A percentile compares a stretch with the other conserved stretches of the same genome.
These are phyloP conservation scores for Hypomontagnella submonticulosa DNA, from an alignment of 495 filamentous ascomycete species.

Conservation along the genomic window DNA sequence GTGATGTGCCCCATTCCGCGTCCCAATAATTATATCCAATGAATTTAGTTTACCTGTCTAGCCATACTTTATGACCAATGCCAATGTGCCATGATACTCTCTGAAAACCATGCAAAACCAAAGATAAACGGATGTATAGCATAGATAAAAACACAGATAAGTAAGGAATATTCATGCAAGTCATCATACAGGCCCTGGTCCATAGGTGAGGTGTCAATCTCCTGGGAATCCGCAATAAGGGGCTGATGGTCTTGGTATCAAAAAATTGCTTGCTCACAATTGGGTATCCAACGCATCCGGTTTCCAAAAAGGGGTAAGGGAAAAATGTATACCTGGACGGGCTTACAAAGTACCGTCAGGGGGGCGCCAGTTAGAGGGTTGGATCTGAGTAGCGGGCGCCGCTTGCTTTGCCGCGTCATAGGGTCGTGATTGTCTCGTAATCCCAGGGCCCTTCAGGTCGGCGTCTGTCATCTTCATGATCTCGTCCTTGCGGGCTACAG, in stretches of 20 bases:
- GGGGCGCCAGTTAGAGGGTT: constrained; percentile 25
- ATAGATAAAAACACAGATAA: constrained; percentile 5
- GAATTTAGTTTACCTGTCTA: background rate
- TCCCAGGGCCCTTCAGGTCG: constrained; percentile 10
- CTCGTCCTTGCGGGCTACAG: constrained; percentile 60
- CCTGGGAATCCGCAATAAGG: background rate
- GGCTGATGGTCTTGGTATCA: background rate
- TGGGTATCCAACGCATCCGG: constrained; percentile 32
- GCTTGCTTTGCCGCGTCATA: constrained; percentile 48
- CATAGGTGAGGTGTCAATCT: constrained; percentile 21
- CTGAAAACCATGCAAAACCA: constrained; percentile 10
- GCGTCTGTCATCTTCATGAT: constrained; percentile 56
- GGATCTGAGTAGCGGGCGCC: constrained; percentile 46
- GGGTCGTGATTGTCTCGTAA: constrained; percentile 4
- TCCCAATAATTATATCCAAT: constrained; percentile 3
- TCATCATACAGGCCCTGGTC: constrained; percentile 21
- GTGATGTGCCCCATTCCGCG: background rate
- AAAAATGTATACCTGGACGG: background rate
- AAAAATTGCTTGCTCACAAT: constrained; percentile 13
- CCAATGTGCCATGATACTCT: constrained; percentile 10
- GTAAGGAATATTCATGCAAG: constrained; percentile 15
- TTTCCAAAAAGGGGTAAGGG: background rate
- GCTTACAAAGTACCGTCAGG: constrained; percentile 40
- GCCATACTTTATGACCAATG: constrained; percentile 2
- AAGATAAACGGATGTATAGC: constrained; percentile 1